Evolutionary conservation across 805 yeast genomes (phyloP).

Genomic region (Nakazawaea laoshanensis): DNA sequence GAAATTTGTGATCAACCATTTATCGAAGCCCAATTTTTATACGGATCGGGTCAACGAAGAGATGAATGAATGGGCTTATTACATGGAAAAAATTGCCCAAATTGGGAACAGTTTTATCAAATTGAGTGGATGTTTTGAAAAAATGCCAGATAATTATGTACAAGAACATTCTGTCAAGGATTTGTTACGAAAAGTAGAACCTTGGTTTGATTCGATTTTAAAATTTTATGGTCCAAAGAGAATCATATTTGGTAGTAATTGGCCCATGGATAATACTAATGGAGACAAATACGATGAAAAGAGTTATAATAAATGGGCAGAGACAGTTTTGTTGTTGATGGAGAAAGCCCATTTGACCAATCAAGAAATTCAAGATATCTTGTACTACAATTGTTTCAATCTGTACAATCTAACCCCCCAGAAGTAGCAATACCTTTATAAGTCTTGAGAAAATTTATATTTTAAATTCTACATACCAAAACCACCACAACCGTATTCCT

Average conservation of each 20-base stretch:
- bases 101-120: constrained; percentile 21
- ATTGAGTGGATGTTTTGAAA: constrained; percentile 28
- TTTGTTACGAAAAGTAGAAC: background rate
- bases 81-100: constrained; percentile 12
- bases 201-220: constrained; percentile 5
- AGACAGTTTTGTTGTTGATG: constrained; percentile 14
- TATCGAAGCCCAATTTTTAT: constrained; percentile 8
- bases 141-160: constrained; percentile 2
- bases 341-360: constrained; percentile 12
- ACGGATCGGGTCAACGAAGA: constrained; percentile 3
- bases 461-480: no score
- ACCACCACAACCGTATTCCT: no score
- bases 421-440: no score
- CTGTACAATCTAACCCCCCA: constrained; percentile 15
- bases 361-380: constrained; percentile 14
- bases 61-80: constrained; percentile 6
- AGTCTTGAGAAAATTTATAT: no score
- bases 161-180: background rate
- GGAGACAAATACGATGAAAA: constrained; percentile 4
- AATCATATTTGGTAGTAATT: constrained; percentile 8
- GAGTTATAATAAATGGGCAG: constrained; percentile 17
- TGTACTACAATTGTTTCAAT: constrained; percentile 13
- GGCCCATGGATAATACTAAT: constrained; percentile 10
- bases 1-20: constrained; percentile 20
- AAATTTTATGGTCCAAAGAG: constrained; percentile 3